phyloP scores from a whole-genome alignment of 2,329 filamentous ascomycete species.

The Ophiobolus disseminans region DNA sequence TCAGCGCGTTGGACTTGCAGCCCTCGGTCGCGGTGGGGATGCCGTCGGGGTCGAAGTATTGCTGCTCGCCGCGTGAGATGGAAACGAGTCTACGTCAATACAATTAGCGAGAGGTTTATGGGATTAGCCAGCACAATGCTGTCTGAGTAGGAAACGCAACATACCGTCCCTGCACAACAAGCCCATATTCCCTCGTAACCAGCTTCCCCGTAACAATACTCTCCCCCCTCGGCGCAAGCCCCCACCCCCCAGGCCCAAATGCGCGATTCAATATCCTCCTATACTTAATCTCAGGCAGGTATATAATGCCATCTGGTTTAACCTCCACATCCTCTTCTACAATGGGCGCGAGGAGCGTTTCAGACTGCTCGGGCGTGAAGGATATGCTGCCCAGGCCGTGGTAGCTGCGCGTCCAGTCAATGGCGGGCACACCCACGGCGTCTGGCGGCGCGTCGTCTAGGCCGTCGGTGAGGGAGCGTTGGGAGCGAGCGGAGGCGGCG shows the following conservation, averaged over 20 bases:
- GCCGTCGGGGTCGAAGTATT: constrained; percentile 87
- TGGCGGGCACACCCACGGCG: constrained; percentile 59
- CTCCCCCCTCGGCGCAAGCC: constrained; percentile 85
- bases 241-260: constrained; percentile 96
- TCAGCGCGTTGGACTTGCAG: constrained; percentile 95
- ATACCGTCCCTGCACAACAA: constrained; percentile 86
- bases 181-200: constrained; percentile 89
- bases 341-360: constrained; percentile 72
- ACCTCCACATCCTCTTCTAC: constrained; percentile 84
- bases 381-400: constrained; percentile 75
- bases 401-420: constrained; percentile 86
- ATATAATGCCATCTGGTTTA: constrained; percentile 96
- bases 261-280: constrained; percentile 85
- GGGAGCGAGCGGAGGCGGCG: constrained; percentile 37
- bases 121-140: too few relatives aligned
- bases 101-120: background rate
- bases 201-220: constrained; percentile 81
- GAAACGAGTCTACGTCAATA: constrained; percentile 74
- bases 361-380: constrained; percentile 73
- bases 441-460: constrained; percentile 59
- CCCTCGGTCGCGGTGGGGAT: constrained; percentile 95
- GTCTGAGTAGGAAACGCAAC: constrained; percentile 39
- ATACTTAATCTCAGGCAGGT: constrained; percentile 98
- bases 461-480: constrained; percentile 57
- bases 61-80: constrained; percentile 91